Conservation (phyloP, 441 rosid genomes). For the Syzygium syzygioides region DNA sequence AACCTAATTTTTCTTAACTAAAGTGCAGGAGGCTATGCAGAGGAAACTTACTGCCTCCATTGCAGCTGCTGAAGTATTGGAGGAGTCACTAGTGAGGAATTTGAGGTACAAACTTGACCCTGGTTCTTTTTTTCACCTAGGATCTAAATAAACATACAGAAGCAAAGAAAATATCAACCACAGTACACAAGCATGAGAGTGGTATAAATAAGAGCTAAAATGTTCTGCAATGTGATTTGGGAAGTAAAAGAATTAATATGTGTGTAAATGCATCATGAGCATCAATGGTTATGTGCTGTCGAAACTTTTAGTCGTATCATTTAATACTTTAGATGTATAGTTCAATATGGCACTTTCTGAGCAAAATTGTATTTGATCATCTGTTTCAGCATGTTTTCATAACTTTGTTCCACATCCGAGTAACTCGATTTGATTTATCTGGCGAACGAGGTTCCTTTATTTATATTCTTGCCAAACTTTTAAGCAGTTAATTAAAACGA, state of each 20-base stretch:
- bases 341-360: background rate
- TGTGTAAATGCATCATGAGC: background rate
- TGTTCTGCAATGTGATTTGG: background rate
- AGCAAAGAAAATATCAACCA: background rate
- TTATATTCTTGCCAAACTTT: too few relatives aligned
- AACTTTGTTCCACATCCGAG: constrained; percentile 57
- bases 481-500: too few relatives aligned
- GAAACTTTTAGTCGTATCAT: background rate
- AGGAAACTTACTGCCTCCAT: too few relatives aligned
- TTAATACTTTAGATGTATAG: background rate
- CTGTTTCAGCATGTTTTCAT: constrained; percentile 68
- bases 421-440: background rate
- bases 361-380: background rate
- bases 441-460: background rate
- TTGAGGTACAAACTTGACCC: constrained; percentile 40
- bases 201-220: background rate
- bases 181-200: background rate
- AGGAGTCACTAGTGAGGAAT: constrained; percentile 57
- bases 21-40: too few relatives aligned
- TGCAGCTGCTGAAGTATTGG: too few relatives aligned
- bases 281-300: background rate
- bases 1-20: background rate
- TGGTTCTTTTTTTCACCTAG: background rate
- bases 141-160: background rate
- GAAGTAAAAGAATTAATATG: background rate